Evolutionary conservation across 2,329 filamentous ascomycete genomes (phyloP), one percentile per base, ranked within the genome.

Genomic region (Trichoderma harzianum): DNA sequence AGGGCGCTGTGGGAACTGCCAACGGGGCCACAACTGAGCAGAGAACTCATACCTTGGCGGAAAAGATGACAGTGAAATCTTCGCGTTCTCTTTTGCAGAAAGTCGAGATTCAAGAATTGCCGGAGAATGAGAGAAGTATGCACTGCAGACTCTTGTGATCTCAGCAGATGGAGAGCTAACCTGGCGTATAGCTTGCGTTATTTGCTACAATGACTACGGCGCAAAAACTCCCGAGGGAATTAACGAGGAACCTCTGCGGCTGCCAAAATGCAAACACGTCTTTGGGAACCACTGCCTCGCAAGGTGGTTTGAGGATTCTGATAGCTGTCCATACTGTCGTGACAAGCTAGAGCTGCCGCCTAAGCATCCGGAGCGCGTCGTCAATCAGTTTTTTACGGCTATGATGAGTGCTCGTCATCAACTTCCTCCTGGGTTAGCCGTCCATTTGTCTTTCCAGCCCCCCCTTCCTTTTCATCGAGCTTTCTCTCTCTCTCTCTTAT

Each of bases 261-360:
- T 91, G 21, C 89, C 89, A 3, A 86, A 84, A 74, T 91, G 89
- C 82, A 88, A 87, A 74, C 89, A 91, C 75, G 78, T 91, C 7
- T 91, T 91, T 77, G 89, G 89, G 21, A 85, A 90, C 70, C 84
- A 86, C 74, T 91, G 89, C 78, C 89, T 91, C 74, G 89, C 87
- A 77, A 90, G 88, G 74, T 91, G 89, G 89, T 85, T 91, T 55
- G 83, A 88, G 67, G 87, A 90, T 60, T 87, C 87, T 2, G 86
- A 89, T 74, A 89, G 83, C 69, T 91, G 89, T 74, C 89, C 89
- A 0, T 91, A 91, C 76, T 91, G 89, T 78, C 86, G 89, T 30
- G 85, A 89, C 73, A 89, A 89, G 75, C 81, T 91, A 28, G 87
- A 84, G 3, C 86, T 87, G 2, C 86, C 89, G 72, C 76, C 77